Conservation (phyloP, 106 monocot genomes). For the Dendrobium catenatum region DNA sequence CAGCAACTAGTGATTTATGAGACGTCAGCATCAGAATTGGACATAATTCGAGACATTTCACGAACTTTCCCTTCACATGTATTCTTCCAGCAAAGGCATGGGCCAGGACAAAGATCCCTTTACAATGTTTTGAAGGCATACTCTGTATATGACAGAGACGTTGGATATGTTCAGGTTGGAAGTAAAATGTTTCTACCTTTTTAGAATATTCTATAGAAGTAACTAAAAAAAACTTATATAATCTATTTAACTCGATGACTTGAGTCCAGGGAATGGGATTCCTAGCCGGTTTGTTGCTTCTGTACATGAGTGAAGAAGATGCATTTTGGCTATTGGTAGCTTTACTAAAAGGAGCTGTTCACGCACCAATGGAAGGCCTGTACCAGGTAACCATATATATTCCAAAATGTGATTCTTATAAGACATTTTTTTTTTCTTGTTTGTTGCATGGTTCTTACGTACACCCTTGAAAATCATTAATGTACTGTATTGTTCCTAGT, state of each 20-base stretch:
- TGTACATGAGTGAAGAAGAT: constrained; percentile 99
- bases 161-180: constrained; percentile 98
- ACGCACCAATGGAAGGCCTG: constrained; percentile 95
- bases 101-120: constrained; percentile 92
- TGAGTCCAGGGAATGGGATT: constrained; percentile 92
- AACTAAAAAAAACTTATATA: neutral
- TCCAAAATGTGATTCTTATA: neutral
- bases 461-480: neutral
- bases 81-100: constrained; percentile 96
- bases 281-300: constrained; percentile 81
- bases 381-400: constrained; percentile 54
- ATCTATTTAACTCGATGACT: constrained; percentile 10
- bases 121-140: constrained; percentile 98
- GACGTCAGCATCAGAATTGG: constrained; percentile 91
- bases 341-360: constrained; percentile 93
- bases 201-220: neutral
- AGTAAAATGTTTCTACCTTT: neutral
- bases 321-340: constrained; percentile 99
- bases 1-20: constrained; percentile 98
- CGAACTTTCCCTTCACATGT: constrained; percentile 96
- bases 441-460: neutral
- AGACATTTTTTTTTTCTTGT: neutral
- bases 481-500: neutral
- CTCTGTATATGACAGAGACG: constrained; percentile 94
- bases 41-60: constrained; percentile 97